A percentile compares a stretch with the other conserved stretches of the same genome.
These are phyloP conservation scores for Neurospora sp. DNA, from an alignment of 495 filamentous ascomycete species.

Conservation along the genomic window DNA sequence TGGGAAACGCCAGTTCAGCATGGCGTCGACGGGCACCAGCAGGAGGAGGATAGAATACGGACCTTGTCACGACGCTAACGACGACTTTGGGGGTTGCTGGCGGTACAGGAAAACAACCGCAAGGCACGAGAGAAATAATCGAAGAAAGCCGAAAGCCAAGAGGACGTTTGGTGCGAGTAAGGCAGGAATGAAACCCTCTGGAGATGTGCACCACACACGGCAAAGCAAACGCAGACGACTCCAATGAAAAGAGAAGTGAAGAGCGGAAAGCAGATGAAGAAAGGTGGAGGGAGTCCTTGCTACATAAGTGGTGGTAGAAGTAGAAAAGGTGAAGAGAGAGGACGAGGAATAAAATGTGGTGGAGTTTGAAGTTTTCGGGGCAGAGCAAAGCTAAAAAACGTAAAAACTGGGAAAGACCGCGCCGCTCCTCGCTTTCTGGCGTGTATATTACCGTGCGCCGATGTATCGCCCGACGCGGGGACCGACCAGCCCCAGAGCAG, in stretches of 20 bases:
- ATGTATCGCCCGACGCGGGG: not conserved
- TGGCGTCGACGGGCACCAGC: not conserved
- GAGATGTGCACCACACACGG: not conserved
- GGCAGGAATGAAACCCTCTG: not conserved
- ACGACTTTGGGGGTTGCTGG: not conserved
- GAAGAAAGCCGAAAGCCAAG: not conserved
- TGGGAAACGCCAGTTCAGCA: not conserved
- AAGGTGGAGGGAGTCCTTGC: not conserved
- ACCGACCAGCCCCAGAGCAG: not conserved
- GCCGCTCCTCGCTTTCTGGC: not conserved
- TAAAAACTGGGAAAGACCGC: not conserved
- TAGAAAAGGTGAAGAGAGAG: not conserved
- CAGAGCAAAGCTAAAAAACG: not conserved
- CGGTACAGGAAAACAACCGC: not conserved
- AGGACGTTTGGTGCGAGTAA: not conserved
- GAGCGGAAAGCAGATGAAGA: not conserved
- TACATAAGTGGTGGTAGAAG: not conserved
- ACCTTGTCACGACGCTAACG: not conserved
- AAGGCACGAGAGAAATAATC: not conserved
- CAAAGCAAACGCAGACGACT: not conserved
- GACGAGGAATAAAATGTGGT: not conserved
- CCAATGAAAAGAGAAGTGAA: not conserved
- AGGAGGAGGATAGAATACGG: not conserved
- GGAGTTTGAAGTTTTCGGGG: not conserved
- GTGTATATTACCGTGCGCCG: not conserved